These are phyloP conservation scores for Emergomyces orientalis DNA, from an alignment of 2,329 filamentous ascomycete genomes.

Conservation along the genomic window DNA sequence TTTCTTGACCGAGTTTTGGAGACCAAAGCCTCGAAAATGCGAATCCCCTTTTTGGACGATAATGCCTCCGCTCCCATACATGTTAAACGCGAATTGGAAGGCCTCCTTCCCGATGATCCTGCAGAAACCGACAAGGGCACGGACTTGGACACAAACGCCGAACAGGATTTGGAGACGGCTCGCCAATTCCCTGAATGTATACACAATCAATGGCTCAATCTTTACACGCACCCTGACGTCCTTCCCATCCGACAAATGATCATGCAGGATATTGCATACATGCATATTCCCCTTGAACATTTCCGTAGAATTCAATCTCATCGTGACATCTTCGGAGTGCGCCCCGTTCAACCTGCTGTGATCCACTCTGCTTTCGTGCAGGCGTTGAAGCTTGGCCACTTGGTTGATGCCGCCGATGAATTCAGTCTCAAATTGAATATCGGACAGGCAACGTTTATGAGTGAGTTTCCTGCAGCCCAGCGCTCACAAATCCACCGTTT, in stretches of 20 bases:
- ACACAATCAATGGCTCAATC: background rate
- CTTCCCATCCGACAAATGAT: conserved; percentile 2
- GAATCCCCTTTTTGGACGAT: background rate
- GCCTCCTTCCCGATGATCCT: background rate
- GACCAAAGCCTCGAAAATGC: background rate
- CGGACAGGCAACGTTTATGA: background rate
- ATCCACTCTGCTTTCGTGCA: background rate
- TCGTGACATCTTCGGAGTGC: conserved; percentile 2
- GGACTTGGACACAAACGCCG: background rate
- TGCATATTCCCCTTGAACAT: conserved; percentile 4
- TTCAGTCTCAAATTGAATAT: background rate
- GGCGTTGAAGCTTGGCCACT: conserved; percentile 1
- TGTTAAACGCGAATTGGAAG: background rate
- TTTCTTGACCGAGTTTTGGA: background rate
- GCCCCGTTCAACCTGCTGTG: background rate
- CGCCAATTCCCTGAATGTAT: background rate
- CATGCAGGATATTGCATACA: background rate
- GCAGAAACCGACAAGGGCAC: background rate
- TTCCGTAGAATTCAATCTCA: background rate
- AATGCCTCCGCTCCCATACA: background rate
- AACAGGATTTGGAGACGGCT: background rate
- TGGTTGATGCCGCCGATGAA: background rate
- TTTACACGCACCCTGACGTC: background rate
- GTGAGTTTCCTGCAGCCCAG: background rate
- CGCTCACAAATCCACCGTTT: background rate